Evolutionary conservation across 441 rosid species (phyloP), one percentile per base, ranked within the genome.

Genomic region (Erysimum cheiri): DNA sequence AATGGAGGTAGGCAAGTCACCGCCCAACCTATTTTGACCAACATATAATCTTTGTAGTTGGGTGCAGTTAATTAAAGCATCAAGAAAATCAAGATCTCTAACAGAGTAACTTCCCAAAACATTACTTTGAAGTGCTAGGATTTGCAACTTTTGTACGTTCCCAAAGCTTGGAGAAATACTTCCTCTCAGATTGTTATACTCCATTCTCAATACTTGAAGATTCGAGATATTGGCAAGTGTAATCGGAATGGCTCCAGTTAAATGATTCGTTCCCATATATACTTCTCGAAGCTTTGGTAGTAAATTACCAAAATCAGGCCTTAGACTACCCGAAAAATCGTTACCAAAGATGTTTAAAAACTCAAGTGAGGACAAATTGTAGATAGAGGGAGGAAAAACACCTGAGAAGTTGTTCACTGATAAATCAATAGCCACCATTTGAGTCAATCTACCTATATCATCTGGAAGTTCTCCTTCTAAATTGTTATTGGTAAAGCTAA

Each of bases 371-470:
- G 59, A 54, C 39, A 8, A n/a, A 14, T 54, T 54, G 22, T 54
- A 54, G 22, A 54, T 8, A 0, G 24, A 4, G 0, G 39, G 24
- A 14, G 59, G 24, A 31, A 50, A 50, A 26, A 50, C 36, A n/a
- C 58, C 37, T 0, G 58, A 53, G 22, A 53, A 53, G 8, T n/a
- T 13, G 58, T 53, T 52, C 36, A 3, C 5, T 6, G 57, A 13
- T 28, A 52, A n/a, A 3, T 13, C 9, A 28, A 52, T 8, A 26
- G 8, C 10, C 13, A 53, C 59, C 39, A 54, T 3, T 6, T 3
- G 22, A 31, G 39, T 14, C 59, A 54, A n/a, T 8, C 22, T 54
- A 31, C 13, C 39, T 54, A 54, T 31, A 54, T 54, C 59, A 54
- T 54, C 39, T 5, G 59, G 59, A 54, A 54, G 0, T 14, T 8